Base-by-base conservation (phyloP, 495 filamentous ascomycete genomes). In the Penicillium mononematosum region DNA sequence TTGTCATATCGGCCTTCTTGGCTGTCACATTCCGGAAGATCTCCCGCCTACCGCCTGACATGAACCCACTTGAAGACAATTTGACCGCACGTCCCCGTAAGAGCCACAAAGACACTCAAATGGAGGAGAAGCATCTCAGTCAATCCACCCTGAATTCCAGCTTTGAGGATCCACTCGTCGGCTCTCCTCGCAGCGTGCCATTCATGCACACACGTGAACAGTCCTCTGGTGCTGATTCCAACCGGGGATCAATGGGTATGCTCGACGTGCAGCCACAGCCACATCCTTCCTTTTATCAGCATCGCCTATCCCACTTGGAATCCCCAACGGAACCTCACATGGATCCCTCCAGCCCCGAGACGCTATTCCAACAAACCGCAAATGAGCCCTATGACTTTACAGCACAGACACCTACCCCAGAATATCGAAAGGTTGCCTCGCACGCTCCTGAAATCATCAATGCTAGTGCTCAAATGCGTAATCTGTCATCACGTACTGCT, bases 21-120 rank as follows among this genome's bases (percentile, higher is more conserved):
- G 82, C 81, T 2, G 62, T 89, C 48, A 81, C 88, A 58, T 96
- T 96, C 84, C 83, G 85, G 10, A 84, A 89, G 60, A 96, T 96
- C 61, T 75, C 85, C 24, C 76, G 76, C 14, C 79, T 96, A 53
- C 92, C 92, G 2, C 92, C 92, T 0, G 92, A 96, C 62, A 89
- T 95, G 87, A 96, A 96, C 61, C 92, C 92, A 8, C 74, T 96
- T 8, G 92, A 96, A 64, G 85, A 88, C 61, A 88, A 94, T 61
- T 72, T 96, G 38, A 96, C 92, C 5, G 85, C 89, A 11, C 85
- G 91, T 16, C 80, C 85, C 31, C 85, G 84, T 56, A 92, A 89
- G 74, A 65, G 45, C 24, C 81, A 86, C 58, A 91, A 87, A 73
- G 89, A 89, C 67, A 88, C 88, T 0, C 86, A 87, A 6, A 72